Conservation (phyloP, 495 filamentous ascomycete species). For the Parathielavia hyrcaniae region DNA sequence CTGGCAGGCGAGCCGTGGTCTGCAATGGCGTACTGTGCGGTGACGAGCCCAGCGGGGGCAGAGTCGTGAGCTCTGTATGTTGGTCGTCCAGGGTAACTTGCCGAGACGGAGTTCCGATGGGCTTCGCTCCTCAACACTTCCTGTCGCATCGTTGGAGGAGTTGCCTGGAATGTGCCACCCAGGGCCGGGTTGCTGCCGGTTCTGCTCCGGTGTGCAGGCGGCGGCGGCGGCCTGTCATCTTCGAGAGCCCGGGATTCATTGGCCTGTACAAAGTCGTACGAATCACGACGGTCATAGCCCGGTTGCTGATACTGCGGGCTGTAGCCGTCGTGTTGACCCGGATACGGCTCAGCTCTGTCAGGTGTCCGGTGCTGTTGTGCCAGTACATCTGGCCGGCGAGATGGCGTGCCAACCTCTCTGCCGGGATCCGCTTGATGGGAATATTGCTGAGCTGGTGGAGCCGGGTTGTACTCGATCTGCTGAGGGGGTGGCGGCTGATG, state of each 20-base stretch:
- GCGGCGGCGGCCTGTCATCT: constrained; percentile 41
- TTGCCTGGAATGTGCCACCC: constrained; percentile 32
- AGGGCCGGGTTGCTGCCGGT: constrained; percentile 35
- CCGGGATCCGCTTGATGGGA: constrained; percentile 31
- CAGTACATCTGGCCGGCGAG: constrained; percentile 26
- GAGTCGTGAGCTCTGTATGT: constrained; percentile 44
- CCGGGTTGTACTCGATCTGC: constrained; percentile 42
- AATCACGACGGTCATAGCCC: constrained; percentile 23
- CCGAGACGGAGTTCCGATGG: constrained; percentile 38
- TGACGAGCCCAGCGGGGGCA: constrained; percentile 31
- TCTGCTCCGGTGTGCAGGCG: constrained; percentile 41
- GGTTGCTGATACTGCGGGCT: constrained; percentile 23
- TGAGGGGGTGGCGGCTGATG: constrained; percentile 38
- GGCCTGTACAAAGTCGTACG: constrained; percentile 16
- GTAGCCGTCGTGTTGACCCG: constrained; percentile 28
- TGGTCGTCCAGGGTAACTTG: constrained; percentile 43
- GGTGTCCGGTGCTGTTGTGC: constrained; percentile 30
- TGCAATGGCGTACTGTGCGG: constrained; percentile 27
- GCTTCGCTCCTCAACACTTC: constrained; percentile 46
- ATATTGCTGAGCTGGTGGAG: constrained; percentile 29
- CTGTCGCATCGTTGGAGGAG: constrained; percentile 41
- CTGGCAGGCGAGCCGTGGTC: constrained; percentile 36
- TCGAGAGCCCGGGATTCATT: constrained; percentile 19
- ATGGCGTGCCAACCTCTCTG: constrained; percentile 28
- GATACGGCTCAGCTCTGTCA: constrained; percentile 33